Base-by-base conservation (phyloP, 139 green algal species). In the Chlorella sp. region DNA sequence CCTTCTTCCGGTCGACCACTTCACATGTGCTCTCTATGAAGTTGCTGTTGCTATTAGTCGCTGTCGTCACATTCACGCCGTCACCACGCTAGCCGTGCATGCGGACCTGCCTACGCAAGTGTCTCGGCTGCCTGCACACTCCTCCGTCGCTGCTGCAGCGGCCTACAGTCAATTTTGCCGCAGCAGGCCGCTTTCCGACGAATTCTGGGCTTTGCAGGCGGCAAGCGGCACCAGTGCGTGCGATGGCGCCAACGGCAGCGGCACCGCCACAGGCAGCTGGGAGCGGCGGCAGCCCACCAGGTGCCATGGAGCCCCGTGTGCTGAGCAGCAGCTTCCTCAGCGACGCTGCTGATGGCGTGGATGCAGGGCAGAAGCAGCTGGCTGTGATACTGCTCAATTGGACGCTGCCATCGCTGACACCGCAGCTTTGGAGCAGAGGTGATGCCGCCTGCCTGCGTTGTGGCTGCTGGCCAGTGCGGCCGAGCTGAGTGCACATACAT, bases 381-480 rank as follows among this genome's bases (percentile, higher is more conserved):
- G 91, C 75, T 1, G 80, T 87, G 36, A 42, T 93, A 3, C 61
- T 92, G 26, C 85, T 92, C 5, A 93, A 92, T 60, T 91, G 91
- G 85, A 83, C 39, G 24, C 91, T 92, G 28, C 88, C 91, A 7
- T 16, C 22, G 18, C 24, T 91, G 15, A 89, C 85, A 32, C 71
- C 85, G 28, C 36, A n/a, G 39, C 69, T 92, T 0, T 91, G 89
- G 87, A 48, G 80, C 5, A 26, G 71, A 18, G 91, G 91, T 93
- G 68, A 15, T 19, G 28, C n/a, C 28, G 71, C 48, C 48, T 73
- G 64, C 64, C 7, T 57, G 48, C 48, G n/a, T 71, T 16, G 21
- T 71, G 64, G 21, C 7, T 71, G 64, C 64, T 71, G 64, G 60
- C 22, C 5, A 71, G 64, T 28, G 64, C 24, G n/a, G 5, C 19